Evolutionary conservation across 495 filamentous ascomycete genomes (phyloP), one percentile per base, ranked within the genome.

Genomic region (Penicillium lividum): DNA sequence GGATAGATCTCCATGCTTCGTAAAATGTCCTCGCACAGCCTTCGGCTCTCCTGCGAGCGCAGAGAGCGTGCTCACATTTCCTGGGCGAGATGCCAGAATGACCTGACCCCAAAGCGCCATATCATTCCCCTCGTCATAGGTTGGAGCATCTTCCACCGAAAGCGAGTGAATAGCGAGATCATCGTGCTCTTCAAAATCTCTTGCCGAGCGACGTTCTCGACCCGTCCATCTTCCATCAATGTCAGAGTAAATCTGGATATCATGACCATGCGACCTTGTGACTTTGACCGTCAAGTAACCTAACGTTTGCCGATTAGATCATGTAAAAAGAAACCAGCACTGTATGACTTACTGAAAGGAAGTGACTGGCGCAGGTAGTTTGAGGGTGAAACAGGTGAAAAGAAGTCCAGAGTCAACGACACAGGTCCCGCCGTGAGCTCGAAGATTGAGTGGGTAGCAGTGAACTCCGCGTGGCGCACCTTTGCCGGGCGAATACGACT

Each of bases 301-400:
- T 69, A 33, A 52, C 51, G 8, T 66, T 0, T 57, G 57, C 30
- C 66, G 48, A 61, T 64, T 30, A 58, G 51, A 30, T n/a, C 68
- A 66, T 22, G 59, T 45, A 55, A 10, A 4, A 10, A 33, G 29
- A 1, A 9, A 25, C 38, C 38, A 16, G 13, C 10, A 5, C 0
- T 22, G 30, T 3, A 8, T 6, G 43, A 44, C 68, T 59, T 63
- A 74, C 85, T 84, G 33, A 90, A 93, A 33, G 92, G 92, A 34
- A 96, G 81, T 30, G 89, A 87, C 70, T 96, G 92, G 57, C 90
- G 81, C 42, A 93, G 66, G 18, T 91, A 92, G 53, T 91, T 92
- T 0, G 88, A 86, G 2, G 90, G 89, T 0, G 92, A 93, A n/a
- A 96, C 86, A 0, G 92, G 92, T 13, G 91, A 93, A 52, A 93